Evolutionary conservation across 805 yeast species (phyloP).

Genomic region (Yarrowia sp.): DNA sequence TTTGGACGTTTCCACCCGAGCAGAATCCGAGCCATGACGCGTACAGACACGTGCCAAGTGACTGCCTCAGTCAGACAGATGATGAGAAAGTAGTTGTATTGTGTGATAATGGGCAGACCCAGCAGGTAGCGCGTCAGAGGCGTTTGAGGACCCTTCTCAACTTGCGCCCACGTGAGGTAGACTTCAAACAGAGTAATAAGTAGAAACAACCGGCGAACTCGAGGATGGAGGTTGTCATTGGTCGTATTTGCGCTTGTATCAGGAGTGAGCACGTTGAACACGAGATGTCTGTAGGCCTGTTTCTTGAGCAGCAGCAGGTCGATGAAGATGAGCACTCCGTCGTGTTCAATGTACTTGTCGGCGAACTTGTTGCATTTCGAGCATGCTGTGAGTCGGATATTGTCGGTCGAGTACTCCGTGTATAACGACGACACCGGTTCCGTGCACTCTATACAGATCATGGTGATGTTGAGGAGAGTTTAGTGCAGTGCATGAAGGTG

Average conservation of each 20-base stretch:
- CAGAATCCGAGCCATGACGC: conserved; percentile 49
- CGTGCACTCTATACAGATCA: conserved; percentile 94
- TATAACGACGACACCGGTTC: conserved; percentile 68
- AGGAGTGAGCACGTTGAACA: conserved; percentile 65
- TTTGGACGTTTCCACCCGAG: conserved; percentile 53
- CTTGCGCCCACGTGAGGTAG: conserved; percentile 89
- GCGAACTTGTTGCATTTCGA: conserved; percentile 73
- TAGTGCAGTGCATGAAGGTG: conserved; percentile 2
- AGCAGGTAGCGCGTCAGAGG: conserved; percentile 42
- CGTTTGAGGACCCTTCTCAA: conserved; percentile 60
- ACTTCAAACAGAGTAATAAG: conserved; percentile 82
- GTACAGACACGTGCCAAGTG: conserved; percentile 50
- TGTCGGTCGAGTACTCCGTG: conserved; percentile 74
- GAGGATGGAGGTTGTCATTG: conserved; percentile 26
- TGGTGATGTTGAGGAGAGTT: conserved; percentile 45
- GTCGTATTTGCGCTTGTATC: conserved; percentile 29
- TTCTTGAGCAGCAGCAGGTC: conserved; percentile 85
- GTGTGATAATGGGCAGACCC: conserved; percentile 48
- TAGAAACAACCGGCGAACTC: conserved; percentile 57
- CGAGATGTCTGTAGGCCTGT: conserved; percentile 79
- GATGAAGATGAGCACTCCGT: conserved; percentile 79
- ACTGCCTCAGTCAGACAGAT: conserved; percentile 51
- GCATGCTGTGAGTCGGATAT: conserved; percentile 82
- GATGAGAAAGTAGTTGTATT: conserved; percentile 51
- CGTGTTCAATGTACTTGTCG: conserved; percentile 91